phyloP scores from a whole-genome alignment of 305 asterid genomes.

The Fraxinus ornus region DNA sequence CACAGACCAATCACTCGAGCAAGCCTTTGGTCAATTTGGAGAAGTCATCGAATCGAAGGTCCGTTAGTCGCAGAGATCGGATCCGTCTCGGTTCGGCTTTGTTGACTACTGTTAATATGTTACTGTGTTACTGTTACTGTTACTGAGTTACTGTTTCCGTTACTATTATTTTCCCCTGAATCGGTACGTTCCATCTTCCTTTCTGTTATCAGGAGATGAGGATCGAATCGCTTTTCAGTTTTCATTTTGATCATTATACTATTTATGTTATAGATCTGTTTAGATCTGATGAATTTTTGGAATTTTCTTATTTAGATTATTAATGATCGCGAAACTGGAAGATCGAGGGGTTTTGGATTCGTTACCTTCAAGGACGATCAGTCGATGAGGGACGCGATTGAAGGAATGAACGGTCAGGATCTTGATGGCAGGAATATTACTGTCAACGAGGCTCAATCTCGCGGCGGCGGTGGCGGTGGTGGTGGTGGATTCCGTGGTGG shows the following conservation, averaged over 20 bases:
- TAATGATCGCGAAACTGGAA: constrained; percentile 65
- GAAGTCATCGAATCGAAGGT: constrained; percentile 66
- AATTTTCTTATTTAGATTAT: constrained; percentile 37
- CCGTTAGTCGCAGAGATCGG: constrained; percentile 68
- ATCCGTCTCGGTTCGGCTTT: constrained; percentile 47
- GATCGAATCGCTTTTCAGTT: constrained; percentile 42
- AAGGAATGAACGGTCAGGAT: constrained; percentile 62
- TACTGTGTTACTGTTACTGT: constrained; percentile 24
- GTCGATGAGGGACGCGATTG: constrained; percentile 54
- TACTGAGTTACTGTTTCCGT: constrained; percentile 46
- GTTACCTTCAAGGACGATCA: constrained; percentile 56
- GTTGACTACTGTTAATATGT: constrained; percentile 43
- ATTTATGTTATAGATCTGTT: constrained; percentile 14
- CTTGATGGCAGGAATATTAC: constrained; percentile 65
- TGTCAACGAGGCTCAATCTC: constrained; percentile 69
- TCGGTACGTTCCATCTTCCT: constrained; percentile 63
- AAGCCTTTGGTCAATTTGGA: constrained; percentile 49
- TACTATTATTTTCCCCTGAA: constrained; percentile 36
- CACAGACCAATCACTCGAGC: constrained; percentile 42
- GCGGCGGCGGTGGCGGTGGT: constrained; percentile 45
- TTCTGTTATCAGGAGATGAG: constrained; percentile 37
- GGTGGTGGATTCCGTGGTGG: constrained; percentile 34
- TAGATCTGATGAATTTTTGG: constrained; percentile 8
- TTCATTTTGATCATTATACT: not conserved
- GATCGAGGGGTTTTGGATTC: constrained; percentile 69